Percentiles rank a stretch among this genome's conserved stretches.
phyloP scores from a whole-genome alignment of 257 asterid genomes.

The Ligustrum vulgare region DNA sequence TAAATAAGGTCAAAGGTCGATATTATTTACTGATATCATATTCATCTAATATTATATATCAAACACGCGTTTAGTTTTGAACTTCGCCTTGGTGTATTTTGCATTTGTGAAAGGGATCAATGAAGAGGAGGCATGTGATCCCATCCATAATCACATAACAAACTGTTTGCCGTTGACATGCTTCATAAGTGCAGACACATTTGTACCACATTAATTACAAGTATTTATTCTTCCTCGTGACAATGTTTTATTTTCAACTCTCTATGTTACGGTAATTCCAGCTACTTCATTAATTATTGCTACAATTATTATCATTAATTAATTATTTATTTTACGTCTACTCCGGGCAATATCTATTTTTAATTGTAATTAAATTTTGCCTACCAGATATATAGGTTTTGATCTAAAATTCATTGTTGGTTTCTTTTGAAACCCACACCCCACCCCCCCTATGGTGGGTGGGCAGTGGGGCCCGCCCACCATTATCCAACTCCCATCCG shows the following conservation, averaged over 20 bases:
- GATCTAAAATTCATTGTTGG: no score
- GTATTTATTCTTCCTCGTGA: background rate
- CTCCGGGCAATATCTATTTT: background rate
- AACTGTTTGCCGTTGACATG: constrained; percentile 1
- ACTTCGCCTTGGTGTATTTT: background rate
- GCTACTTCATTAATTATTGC: background rate
- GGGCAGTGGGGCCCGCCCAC: no score
- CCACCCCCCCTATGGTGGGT: no score
- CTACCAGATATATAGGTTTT: background rate
- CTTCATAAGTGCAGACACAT: constrained; percentile 1
- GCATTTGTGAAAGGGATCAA: background rate
- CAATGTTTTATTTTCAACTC: constrained; percentile 6
- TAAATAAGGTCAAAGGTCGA: no score
- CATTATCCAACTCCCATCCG: no score
- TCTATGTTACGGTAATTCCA: constrained; percentile 1
- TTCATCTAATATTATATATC: background rate
- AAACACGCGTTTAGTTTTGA: background rate
- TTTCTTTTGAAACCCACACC: no score
- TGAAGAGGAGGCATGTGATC: background rate
- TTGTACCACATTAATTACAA: background rate
- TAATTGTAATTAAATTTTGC: background rate
- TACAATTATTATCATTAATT: background rate
- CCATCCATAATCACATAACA: constrained; percentile 2
- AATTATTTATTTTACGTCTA: background rate
- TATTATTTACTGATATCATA: no score